Base-by-base conservation (phyloP, 305 asterid species). In the Solanum chacoense region DNA sequence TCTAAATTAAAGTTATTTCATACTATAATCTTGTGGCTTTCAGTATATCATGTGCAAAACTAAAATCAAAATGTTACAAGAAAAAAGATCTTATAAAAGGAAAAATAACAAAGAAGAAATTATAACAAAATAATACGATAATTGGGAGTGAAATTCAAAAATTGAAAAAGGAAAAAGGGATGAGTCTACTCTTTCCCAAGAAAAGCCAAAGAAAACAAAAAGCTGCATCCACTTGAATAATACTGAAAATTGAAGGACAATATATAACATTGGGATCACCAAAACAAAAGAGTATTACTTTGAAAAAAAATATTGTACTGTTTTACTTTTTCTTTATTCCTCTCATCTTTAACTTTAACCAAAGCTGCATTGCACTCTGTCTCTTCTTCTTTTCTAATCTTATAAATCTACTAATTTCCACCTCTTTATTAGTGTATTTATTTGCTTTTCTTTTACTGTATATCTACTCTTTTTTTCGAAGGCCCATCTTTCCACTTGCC, bases 401-500 rank as follows among this genome's bases (percentile, higher is more conserved):
- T 14, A 37, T n/a, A 38, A 24, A 38, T 77, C 59, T 79, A 26
- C 63, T 78, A 78, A 78, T 37, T 12, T 42, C 24, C 12, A 42
- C 3, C 36, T 42, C 38, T 81, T 81, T 81, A 28, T 20, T 34
- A 65, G 7, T 65, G 11, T 59, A 59, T 20, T 3, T 74, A 18
- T 83, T 50, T 29, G 31, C 40, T 50, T 83, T 26, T 26, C 18
- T 50, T n/a, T 26, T 26, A 50, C 86, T 83, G 29, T 13, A 40
- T 45, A 40, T 45, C 72, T 2, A 6, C 72, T 9, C 12, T 83
- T 3, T 83, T 32, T 45, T 83, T 32, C 7, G 3, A 14, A 81
- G 40, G 73, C 73, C 86, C 73, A 83, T 83, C 31, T 83, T 91
- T 91, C 38, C 89, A 93, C 93, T 72, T 84, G 12, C 0, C 20